These are phyloP conservation scores for Rusavskia elegans DNA, from an alignment of 495 filamentous ascomycete species.

Conservation along the genomic window DNA sequence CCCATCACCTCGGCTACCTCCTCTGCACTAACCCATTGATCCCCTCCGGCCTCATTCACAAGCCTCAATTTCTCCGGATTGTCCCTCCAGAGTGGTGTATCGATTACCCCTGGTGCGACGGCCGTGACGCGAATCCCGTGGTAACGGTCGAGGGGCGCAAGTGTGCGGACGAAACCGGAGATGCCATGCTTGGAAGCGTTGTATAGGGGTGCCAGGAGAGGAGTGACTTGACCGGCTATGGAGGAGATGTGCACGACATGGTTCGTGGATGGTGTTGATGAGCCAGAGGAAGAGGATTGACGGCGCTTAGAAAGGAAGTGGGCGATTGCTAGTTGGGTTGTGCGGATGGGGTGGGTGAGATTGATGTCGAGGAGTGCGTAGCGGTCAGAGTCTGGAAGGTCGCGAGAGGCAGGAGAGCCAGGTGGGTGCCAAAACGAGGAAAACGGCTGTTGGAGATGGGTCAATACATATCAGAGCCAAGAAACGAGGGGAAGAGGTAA, in stretches of 20 bases:
- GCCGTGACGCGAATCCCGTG: conserved; percentile 47
- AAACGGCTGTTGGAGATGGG: conserved; percentile 25
- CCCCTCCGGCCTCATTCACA: conserved; percentile 25
- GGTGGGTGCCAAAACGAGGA: conserved; percentile 55
- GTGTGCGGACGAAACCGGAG: conserved; percentile 38
- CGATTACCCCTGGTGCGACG: conserved; percentile 50
- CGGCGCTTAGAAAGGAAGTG: conserved; percentile 30
- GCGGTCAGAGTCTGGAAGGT: conserved; percentile 25
- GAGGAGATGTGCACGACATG: conserved; percentile 44
- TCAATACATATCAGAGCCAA: not conserved
- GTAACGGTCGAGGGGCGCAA: conserved; percentile 31
- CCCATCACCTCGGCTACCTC: conserved; percentile 52
- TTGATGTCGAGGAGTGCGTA: conserved; percentile 52
- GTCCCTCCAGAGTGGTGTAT: conserved; percentile 54
- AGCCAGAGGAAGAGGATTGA: conserved; percentile 4
- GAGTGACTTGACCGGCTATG: conserved; percentile 42
- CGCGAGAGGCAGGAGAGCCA: conserved; percentile 30
- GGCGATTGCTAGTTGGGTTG: conserved; percentile 47
- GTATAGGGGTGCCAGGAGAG: conserved; percentile 39
- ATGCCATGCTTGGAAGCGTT: conserved; percentile 47
- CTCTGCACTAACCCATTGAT: conserved; percentile 47
- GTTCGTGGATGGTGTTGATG: conserved; percentile 24
- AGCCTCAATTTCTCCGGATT: conserved; percentile 49
- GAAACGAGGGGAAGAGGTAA: not conserved
- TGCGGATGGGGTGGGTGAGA: conserved; percentile 52